Evolutionary conservation across 2,329 filamentous ascomycete species (phyloP).

Genomic region (Sporothrix globosa): DNA sequence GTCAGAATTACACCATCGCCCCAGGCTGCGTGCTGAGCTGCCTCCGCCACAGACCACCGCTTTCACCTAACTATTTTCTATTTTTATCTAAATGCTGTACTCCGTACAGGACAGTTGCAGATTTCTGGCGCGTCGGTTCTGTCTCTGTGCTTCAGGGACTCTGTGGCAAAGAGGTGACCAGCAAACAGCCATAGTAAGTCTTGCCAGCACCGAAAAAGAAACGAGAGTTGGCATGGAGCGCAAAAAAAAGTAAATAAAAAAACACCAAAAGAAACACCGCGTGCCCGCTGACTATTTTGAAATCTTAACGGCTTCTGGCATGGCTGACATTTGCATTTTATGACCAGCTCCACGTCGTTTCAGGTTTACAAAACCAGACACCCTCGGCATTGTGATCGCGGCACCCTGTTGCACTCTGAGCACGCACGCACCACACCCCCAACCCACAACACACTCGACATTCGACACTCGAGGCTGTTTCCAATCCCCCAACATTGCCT

Average conservation of each 20-base stretch:
- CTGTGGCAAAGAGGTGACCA: background rate
- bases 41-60: background rate
- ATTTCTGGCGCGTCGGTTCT: background rate
- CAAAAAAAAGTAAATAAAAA: background rate
- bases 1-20: background rate
- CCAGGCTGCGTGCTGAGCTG: slow-evolving; percentile 10
- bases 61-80: slow-evolving; percentile 26
- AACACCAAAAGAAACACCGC: background rate
- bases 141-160: background rate
- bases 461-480: slow-evolving; percentile 29
- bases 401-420: slow-evolving; percentile 13
- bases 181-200: background rate
- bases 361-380: slow-evolving; percentile 34
- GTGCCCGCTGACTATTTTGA: slow-evolving; percentile 17
- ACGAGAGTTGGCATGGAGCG: background rate
- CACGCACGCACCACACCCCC: slow-evolving; percentile 20
- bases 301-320: slow-evolving; percentile 33
- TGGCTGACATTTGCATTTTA: slow-evolving; percentile 33
- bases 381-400: slow-evolving; percentile 34
- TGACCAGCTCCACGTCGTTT: slow-evolving; percentile 35
- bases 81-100: slow-evolving; percentile 32
- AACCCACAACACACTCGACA: slow-evolving; percentile 6
- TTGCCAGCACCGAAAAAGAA: background rate
- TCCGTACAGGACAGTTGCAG: slow-evolving; percentile 17
- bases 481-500: slow-evolving; percentile 19